Percentiles rank a stretch among this genome's conserved stretches.
phyloP scores from a whole-genome alignment of 768 basidiomycete genomes.

The Boletus tomentosulus region DNA sequence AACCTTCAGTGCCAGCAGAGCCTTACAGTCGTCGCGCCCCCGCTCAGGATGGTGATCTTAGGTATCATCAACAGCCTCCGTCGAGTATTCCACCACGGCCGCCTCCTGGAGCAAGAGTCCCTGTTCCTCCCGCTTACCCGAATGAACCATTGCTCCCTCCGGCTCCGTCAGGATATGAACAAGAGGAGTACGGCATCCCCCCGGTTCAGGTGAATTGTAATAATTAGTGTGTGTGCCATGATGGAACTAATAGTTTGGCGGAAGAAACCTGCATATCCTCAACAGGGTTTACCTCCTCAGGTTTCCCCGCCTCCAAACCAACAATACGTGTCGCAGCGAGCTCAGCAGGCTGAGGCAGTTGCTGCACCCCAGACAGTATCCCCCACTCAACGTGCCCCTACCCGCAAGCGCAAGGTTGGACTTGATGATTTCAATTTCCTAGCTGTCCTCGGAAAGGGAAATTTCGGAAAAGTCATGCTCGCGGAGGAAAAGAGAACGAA shows the following conservation, averaged over 20 bases:
- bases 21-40: slow-evolving; percentile 24
- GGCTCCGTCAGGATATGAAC: slow-evolving; percentile 22
- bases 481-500: slow-evolving; percentile 96
- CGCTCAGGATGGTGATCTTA: slow-evolving; percentile 35
- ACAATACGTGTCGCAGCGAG: slow-evolving; percentile 22
- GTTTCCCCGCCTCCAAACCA: slow-evolving; percentile 18
- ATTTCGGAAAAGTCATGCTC: slow-evolving; percentile 99
- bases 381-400: slow-evolving; percentile 38
- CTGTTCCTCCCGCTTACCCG: slow-evolving; percentile 33
- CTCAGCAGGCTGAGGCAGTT: slow-evolving; percentile 29
- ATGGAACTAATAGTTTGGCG: slow-evolving; percentile 4
- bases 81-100: slow-evolving; percentile 33
- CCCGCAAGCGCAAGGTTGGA: slow-evolving; percentile 81
- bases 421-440: slow-evolving; percentile 99
- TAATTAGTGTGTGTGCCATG: neutral
- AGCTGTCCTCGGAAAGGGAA: slow-evolving; percentile 97
- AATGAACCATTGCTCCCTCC: slow-evolving; percentile 28
- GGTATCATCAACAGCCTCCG: slow-evolving; percentile 36
- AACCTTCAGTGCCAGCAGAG: slow-evolving; percentile 22
- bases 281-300: slow-evolving; percentile 19
- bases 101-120: slow-evolving; percentile 37
- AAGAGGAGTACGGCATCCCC: slow-evolving; percentile 23
- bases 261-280: slow-evolving; percentile 22
- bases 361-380: slow-evolving; percentile 31
- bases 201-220: slow-evolving; percentile 21